Base-by-base conservation (phyloP, 2,329 filamentous ascomycete species). In the Hypoxylon rubiginosum region DNA sequence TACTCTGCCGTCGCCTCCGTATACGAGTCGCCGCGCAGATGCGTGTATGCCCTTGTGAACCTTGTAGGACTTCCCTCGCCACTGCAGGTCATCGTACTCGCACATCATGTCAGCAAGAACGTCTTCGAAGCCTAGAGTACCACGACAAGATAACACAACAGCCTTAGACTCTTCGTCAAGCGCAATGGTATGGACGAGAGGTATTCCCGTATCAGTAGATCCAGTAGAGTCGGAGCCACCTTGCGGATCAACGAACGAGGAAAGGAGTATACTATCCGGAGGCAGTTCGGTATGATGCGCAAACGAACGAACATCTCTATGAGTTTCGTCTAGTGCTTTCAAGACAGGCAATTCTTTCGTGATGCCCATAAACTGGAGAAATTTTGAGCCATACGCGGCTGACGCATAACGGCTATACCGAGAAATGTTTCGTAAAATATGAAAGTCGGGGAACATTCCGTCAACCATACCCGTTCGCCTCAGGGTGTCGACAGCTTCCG, bases 11-110 rank as follows among this genome's bases (percentile, higher is more conserved):
- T 91, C 90, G 50, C 85, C 88, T 8, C 90, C 90, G 71, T 90
- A 90, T 0, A 93, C 80, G 0, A 93, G 82, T 10, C 90, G 85
- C 19, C 86, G 84, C 3, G 91, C 91, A 1, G 90, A 92, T 0
- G 90, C 90, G 74, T 92, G 90, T 58, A 93, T 89, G 13, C 91
- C 91, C 75, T 92, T 92, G 78, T 93, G 91, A 0, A 92, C 90
- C 69, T 90, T 88, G 80, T 91, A 92, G 0, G 81, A 80, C 62
- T 83, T 85, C 15, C 88, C 89, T 62, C 88, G 84, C 89, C 91
- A 90, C 4, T 81, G 67, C 9, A 91, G 79, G 58, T 89, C 84
- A 70, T 91, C 90, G 68, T 92, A 92, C 50, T 92, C 90, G 76
- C 90, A 92, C 30, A 90, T 90, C 85, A 92, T 87, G 72, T 92